Conservation (phyloP, 495 filamentous ascomycete genomes). For the Podospora sp. region DNA sequence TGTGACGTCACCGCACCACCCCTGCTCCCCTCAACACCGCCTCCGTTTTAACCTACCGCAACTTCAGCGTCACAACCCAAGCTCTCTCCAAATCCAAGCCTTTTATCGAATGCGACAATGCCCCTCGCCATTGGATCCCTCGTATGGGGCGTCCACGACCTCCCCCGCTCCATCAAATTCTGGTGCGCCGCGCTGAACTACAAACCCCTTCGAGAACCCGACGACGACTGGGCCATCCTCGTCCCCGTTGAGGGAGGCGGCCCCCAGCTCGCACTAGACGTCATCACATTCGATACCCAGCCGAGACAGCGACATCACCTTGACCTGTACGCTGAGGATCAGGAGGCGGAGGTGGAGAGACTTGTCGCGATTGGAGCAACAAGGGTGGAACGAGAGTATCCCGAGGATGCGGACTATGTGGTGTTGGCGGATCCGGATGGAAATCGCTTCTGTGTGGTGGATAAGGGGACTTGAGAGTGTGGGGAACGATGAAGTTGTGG, state of each 20-base stretch:
- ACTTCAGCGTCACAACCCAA: too few relatives aligned
- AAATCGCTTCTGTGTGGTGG: neutral
- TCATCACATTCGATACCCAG: neutral
- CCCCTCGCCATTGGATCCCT: neutral
- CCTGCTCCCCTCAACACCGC: too few relatives aligned
- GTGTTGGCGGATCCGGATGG: neutral
- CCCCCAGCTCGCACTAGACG: neutral
- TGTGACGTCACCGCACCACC: too few relatives aligned
- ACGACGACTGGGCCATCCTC: neutral
- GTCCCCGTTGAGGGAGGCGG: neutral
- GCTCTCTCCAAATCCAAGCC: too few relatives aligned
- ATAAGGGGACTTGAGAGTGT: neutral
- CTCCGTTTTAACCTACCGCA: too few relatives aligned
- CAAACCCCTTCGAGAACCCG: neutral
- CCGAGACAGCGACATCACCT: neutral
- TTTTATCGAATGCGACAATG: too few relatives aligned
- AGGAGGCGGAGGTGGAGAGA: neutral
- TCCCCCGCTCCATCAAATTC: neutral
- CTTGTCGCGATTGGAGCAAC: neutral
- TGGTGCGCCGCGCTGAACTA: neutral
- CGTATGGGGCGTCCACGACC: neutral
- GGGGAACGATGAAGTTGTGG: too few relatives aligned
- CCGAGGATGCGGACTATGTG: neutral
- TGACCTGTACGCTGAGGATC: neutral
- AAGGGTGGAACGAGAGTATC: neutral